phyloP scores from a whole-genome alignment of 1,284 basidiomycete genomes.

The Leucocoprinus gongylophorus region DNA sequence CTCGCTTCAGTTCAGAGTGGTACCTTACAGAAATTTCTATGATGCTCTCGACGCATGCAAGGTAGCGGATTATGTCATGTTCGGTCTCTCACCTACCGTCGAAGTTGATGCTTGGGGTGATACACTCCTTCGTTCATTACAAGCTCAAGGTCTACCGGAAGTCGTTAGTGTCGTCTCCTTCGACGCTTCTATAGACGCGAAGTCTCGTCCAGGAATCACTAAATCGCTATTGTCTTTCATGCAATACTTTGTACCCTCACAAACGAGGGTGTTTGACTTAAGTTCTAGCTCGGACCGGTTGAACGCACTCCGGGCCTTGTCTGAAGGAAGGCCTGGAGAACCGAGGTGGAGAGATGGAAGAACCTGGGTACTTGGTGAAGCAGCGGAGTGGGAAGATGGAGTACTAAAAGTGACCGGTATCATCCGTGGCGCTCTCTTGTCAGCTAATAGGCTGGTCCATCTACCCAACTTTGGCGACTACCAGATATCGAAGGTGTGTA shows the following conservation, averaged over 20 bases:
- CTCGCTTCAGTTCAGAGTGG: slow-evolving; percentile 77
- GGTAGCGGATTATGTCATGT: slow-evolving; percentile 87
- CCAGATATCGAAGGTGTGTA: slow-evolving; percentile 67
- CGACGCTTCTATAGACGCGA: slow-evolving; percentile 42
- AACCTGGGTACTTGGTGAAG: slow-evolving; percentile 75
- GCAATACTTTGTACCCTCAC: slow-evolving; percentile 90
- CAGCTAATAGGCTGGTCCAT: slow-evolving; percentile 84
- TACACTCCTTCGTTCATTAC: slow-evolving; percentile 80
- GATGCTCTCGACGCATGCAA: slow-evolving; percentile 82
- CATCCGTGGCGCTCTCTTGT: slow-evolving; percentile 74
- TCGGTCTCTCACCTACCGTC: slow-evolving; percentile 72
- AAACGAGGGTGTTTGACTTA: slow-evolving; percentile 60
- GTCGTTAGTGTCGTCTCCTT: slow-evolving; percentile 59
- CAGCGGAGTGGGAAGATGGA: slow-evolving; percentile 52
- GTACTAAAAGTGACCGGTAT: slow-evolving; percentile 74
- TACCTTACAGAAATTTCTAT: slow-evolving; percentile 68
- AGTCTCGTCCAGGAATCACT: slow-evolving; percentile 58
- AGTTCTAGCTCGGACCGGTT: slow-evolving; percentile 59
- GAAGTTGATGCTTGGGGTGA: slow-evolving; percentile 90
- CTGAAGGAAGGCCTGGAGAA: slow-evolving; percentile 72
- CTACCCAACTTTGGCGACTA: slow-evolving; percentile 89
- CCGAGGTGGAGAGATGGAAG: slow-evolving; percentile 81
- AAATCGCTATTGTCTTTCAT: slow-evolving; percentile 91
- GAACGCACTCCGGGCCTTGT: slow-evolving; percentile 65
- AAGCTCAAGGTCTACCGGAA: slow-evolving; percentile 74